Conservation (phyloP, 495 filamentous ascomycete species). For the Tetracladium marchalianum region DNA sequence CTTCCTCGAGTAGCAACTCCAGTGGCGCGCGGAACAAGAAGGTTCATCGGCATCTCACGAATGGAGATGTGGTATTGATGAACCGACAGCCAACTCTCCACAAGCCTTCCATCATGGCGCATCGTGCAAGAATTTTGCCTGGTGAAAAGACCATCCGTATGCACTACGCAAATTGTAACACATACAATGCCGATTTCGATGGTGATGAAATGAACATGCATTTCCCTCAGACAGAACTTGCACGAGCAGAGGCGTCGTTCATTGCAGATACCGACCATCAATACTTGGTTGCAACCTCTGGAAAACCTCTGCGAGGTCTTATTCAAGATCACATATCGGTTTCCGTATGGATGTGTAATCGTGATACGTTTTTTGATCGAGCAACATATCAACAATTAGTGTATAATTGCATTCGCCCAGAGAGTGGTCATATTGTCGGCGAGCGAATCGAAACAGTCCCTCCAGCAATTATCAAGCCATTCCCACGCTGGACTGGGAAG, state of each 20-base stretch:
- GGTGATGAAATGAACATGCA: slow-evolving; percentile 99
- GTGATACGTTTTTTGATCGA: slow-evolving; percentile 84
- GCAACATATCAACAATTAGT: slow-evolving; percentile 89
- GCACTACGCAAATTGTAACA: slow-evolving; percentile 99
- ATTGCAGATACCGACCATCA: slow-evolving; percentile 96
- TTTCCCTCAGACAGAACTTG: slow-evolving; percentile 95
- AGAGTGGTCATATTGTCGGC: slow-evolving; percentile 65
- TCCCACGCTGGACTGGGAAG: slow-evolving; percentile 90
- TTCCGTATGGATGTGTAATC: slow-evolving; percentile 78
- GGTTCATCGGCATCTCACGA: slow-evolving; percentile 89
- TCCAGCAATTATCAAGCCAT: slow-evolving; percentile 77
- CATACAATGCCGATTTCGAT: slow-evolving; percentile 99
- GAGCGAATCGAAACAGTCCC: slow-evolving; percentile 65
- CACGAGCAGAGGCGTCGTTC: slow-evolving; percentile 78
- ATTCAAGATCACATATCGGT: slow-evolving; percentile 99
- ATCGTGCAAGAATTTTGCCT: slow-evolving; percentile 82
- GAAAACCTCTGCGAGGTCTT: slow-evolving; percentile 88
- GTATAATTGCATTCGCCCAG: slow-evolving; percentile 80
- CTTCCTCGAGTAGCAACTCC: slow-evolving; percentile 67
- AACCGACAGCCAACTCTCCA: slow-evolving; percentile 99
- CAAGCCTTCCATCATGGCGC: slow-evolving; percentile 99
- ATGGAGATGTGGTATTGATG: slow-evolving; percentile 96
- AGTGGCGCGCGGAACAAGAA: slow-evolving; percentile 86
- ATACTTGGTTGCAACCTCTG: slow-evolving; percentile 88
- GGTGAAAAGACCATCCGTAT: slow-evolving; percentile 97